Conservation (phyloP, 2,329 filamentous ascomycete genomes). For the Colletotrichum destructivum region DNA sequence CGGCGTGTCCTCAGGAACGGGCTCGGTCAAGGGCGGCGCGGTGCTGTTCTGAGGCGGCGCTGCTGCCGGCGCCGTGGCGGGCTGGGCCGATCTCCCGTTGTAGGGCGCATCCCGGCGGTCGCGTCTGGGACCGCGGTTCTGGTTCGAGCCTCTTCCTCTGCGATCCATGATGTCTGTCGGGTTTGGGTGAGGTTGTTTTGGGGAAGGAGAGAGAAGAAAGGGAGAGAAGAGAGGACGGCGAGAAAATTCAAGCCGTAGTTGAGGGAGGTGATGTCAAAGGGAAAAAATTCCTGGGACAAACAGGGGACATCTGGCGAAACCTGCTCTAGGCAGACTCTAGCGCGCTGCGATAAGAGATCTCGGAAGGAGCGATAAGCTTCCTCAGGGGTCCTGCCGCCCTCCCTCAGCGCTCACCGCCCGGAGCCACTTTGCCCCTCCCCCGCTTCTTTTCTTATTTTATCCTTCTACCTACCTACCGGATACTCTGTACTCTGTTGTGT, state of each 20-base stretch:
- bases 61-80: slow-evolving; percentile 6
- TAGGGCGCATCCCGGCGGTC: slow-evolving; percentile 21
- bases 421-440: slow-evolving; percentile 16
- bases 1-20: slow-evolving; percentile 60
- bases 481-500: no score
- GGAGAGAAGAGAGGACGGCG: background rate
- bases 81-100: slow-evolving; percentile 16
- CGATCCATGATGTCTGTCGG: slow-evolving; percentile 28
- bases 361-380: slow-evolving; percentile 23
- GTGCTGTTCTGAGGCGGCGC: slow-evolving; percentile 30
- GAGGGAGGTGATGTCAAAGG: slow-evolving; percentile 26
- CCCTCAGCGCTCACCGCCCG: slow-evolving; percentile 12
- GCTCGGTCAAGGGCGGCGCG: slow-evolving; percentile 54
- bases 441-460: slow-evolving; percentile 1
- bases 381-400: slow-evolving; percentile 14
- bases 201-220: no score
- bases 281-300: slow-evolving; percentile 31
- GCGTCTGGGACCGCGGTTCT: slow-evolving; percentile 24
- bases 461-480: no score
- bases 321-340: slow-evolving; percentile 25
- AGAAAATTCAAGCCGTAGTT: slow-evolving; percentile 14
- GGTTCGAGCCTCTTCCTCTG: slow-evolving; percentile 33
- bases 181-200: background rate
- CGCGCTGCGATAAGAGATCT: slow-evolving; percentile 19
- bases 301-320: slow-evolving; percentile 27